Conservation (phyloP, 306 rosid species). For the Prunus mume region DNA sequence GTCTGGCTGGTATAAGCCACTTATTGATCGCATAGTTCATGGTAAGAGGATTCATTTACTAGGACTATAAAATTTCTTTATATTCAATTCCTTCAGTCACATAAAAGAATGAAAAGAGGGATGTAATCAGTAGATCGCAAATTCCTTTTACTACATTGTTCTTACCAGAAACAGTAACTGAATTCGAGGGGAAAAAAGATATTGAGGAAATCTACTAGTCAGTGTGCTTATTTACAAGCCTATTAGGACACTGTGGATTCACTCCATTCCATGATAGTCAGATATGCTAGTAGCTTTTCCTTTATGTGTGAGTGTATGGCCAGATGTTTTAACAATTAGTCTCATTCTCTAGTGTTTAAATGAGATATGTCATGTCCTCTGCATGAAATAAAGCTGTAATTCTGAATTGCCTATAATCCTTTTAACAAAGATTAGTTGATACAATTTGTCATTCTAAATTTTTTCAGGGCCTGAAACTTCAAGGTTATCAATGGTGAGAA, state of each 20-base stretch:
- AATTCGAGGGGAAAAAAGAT: too few relatives aligned
- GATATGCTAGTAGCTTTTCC: too few relatives aligned
- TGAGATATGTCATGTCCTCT: neutral
- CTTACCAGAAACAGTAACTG: too few relatives aligned
- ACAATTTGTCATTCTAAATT: constrained; percentile 25
- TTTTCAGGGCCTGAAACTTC: constrained; percentile 66
- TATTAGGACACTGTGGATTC: too few relatives aligned
- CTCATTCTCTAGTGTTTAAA: neutral
- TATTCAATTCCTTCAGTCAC: neutral
- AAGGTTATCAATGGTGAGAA: constrained; percentile 53
- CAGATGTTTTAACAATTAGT: neutral
- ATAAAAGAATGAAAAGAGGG: neutral
- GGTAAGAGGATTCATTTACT: constrained; percentile 45
- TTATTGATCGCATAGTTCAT: constrained; percentile 48
- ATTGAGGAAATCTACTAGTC: too few relatives aligned
- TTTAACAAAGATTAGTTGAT: neutral
- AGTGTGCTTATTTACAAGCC: too few relatives aligned
- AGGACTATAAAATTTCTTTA: neutral
- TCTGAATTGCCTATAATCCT: neutral
- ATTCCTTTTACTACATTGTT: too few relatives aligned
- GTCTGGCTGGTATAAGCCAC: constrained; percentile 78
- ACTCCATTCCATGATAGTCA: too few relatives aligned
- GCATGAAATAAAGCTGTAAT: neutral
- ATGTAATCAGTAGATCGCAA: neutral
- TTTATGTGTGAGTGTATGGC: neutral